phyloP scores from a whole-genome alignment of 345 rosid genomes.

The Salix exigua region DNA sequence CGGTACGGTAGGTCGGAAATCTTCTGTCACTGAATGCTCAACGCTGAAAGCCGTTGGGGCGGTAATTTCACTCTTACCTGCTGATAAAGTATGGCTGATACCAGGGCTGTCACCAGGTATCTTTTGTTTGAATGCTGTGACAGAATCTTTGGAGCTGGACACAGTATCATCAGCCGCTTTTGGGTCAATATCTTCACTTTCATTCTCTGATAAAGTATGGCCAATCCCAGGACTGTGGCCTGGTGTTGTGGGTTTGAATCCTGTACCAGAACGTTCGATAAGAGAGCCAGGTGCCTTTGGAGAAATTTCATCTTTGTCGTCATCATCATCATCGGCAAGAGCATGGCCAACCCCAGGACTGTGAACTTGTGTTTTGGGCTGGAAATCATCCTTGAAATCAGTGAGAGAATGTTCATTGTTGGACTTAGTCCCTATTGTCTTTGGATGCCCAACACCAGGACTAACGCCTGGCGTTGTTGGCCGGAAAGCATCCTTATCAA shows the following conservation, averaged over 20 bases:
- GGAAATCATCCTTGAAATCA: conserved; percentile 34
- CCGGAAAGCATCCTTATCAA: conserved; percentile 15
- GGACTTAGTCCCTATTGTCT: not conserved
- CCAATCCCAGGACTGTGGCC: no score
- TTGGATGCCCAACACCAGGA: conserved; percentile 27
- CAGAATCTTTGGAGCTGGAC: not conserved
- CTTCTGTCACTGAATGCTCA: conserved; percentile 14
- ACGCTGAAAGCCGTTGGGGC: not conserved
- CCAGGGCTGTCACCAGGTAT: conserved; percentile 47
- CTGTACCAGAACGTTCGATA: conserved; percentile 11
- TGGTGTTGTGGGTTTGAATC: conserved; percentile 21
- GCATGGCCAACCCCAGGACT: conserved; percentile 6
- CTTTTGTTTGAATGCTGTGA: conserved; percentile 25
- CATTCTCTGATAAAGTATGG: no score
- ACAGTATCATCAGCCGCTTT: not conserved
- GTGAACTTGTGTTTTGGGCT: conserved; percentile 26
- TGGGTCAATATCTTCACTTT: not conserved
- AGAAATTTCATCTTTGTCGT: not conserved
- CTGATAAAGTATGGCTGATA: conserved; percentile 31
- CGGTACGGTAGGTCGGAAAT: conserved; percentile 36
- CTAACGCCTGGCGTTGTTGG: conserved; percentile 27
- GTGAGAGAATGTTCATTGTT: conserved; percentile 12
- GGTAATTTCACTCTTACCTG: not conserved
- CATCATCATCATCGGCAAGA: not conserved
- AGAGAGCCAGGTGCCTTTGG: no score